Conservation (phyloP, 2,329 filamentous ascomycete species). For the Exophiala xenobiotica region DNA sequence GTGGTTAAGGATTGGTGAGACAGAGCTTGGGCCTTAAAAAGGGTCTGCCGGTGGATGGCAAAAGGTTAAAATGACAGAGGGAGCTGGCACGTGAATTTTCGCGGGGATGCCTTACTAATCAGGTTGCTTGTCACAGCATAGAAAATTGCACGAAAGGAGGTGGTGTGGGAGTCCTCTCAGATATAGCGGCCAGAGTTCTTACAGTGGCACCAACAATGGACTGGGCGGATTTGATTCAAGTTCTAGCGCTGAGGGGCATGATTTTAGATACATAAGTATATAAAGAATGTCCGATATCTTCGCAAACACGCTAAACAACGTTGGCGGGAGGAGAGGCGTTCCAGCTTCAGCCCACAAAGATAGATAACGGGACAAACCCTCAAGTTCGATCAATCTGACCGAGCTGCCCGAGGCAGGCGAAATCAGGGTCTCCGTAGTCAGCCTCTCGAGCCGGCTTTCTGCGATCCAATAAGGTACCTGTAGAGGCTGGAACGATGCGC, state of each 20-base stretch:
- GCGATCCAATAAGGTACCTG: no score
- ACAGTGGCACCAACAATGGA: neutral
- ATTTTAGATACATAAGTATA: neutral
- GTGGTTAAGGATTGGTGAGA: slow-evolving; percentile 7
- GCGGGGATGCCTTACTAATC: neutral
- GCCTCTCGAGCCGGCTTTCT: no score
- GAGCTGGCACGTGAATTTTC: neutral
- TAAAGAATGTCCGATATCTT: neutral
- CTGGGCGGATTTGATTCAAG: neutral
- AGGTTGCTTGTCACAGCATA: neutral
- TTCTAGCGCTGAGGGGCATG: neutral
- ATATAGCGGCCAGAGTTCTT: neutral
- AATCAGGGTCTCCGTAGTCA: no score
- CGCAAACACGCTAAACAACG: neutral
- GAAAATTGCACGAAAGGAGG: neutral
- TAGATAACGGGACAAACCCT: no score
- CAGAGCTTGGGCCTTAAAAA: neutral
- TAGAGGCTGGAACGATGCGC: no score
- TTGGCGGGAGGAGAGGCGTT: no score
- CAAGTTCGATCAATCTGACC: no score
- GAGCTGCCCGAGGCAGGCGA: no score
- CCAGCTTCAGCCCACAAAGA: no score
- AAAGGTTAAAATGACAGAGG: neutral
- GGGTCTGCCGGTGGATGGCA: slow-evolving; percentile 2
- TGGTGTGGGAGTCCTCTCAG: neutral